Evolutionary conservation across 805 yeast species (phyloP), one percentile per base, ranked within the genome.

Genomic region (Myxozyma nipponensis): DNA sequence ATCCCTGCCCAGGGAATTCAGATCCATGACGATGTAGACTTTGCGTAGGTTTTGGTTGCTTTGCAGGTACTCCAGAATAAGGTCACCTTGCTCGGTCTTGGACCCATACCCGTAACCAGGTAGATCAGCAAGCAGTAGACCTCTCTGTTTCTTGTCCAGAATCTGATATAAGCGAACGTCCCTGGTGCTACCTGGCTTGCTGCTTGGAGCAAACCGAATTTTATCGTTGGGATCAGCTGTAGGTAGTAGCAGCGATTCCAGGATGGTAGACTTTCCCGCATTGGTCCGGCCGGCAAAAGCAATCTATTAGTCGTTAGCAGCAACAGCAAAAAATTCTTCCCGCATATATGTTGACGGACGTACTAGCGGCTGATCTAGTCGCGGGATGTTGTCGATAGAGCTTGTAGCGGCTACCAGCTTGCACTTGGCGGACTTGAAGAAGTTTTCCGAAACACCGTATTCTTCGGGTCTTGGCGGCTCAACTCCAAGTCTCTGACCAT

Each of bases 41-140:
- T 13, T 42, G 26, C 42, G 44, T 21, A 52, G 34, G 30, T 73
- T 77, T 43, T 93, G 69, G 4, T 47, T 26, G 21, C 75, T 69
- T 24, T 69, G 67, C 5, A 90, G 65, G 62, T 87, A 89, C 32
- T 80, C 78, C 60, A 80, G 62, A 1, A 84, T 84, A 25, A 82
- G 73, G 37, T 77, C 69, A 1, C 96, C 97, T 63, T 90, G 96
- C 57, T 72, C 68, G 6, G 61, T 63, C 15, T 74, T 75, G 17
- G 95, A 89, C 54, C 75, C 79, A 36, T 69, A 75, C 1, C 98
- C 98, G 65, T 90, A 90, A 0, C 98, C 98, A 0, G 98, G 98
- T 22, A 88, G 77, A 63, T 90, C 98, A 1, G 88, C 78, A 2
- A 90, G 61, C 53, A 87, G 71, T 39, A 90, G 70, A 48, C 75